Evolutionary conservation across 1,284 basidiomycete genomes (phyloP), one percentile per base, ranked within the genome.

Genomic region (Puccinia novopanici): DNA sequence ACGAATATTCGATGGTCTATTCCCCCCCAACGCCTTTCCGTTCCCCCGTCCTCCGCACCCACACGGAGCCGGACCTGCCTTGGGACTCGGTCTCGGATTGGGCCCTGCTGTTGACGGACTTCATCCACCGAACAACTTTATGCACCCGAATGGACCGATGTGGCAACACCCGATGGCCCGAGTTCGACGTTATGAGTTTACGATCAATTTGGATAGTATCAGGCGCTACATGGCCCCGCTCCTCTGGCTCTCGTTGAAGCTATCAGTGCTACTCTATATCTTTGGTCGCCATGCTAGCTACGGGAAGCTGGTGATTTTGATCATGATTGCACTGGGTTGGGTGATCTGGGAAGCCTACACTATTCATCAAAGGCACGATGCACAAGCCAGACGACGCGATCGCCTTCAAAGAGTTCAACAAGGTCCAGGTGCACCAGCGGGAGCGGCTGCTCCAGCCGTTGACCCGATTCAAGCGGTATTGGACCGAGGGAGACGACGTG

Each of bases 171-270:
- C 55, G n/a, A 65, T 65, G 40, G 68, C 68, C 19, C 54, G 79
- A 27, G 70, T 73, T 17, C 70, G 79, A 15, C 79, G 79, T 2
- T 80, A 80, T 45, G 79, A 80, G 55, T 80, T 85, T 77, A 82
- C 83, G 50, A 83, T 85, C 82, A 84, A 85, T 80, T 81, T 85
- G 67, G 84, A 85, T 19, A 83, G 82, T 15, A 73, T 85, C 48
- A 34, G 83, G 5, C 81, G 83, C 1, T 82, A 84, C 70, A 42
- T 84, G 27, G 54, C 84, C 24, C 84, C 84, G 19, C 81, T 85
- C 37, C 57, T 83, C 55, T 82, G 83, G 81, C 82, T 85, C 54
- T 70, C 83, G 1, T 68, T 84, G 78, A 85, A 85, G 72, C 82
- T 85, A 34, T 81, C 59, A 0, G 83, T 85, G 79, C 76, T 85